Percentiles rank a stretch among this genome's conserved stretches.
phyloP scores from a whole-genome alignment of 805 yeast species.

The Candida sanyiensis region DNA sequence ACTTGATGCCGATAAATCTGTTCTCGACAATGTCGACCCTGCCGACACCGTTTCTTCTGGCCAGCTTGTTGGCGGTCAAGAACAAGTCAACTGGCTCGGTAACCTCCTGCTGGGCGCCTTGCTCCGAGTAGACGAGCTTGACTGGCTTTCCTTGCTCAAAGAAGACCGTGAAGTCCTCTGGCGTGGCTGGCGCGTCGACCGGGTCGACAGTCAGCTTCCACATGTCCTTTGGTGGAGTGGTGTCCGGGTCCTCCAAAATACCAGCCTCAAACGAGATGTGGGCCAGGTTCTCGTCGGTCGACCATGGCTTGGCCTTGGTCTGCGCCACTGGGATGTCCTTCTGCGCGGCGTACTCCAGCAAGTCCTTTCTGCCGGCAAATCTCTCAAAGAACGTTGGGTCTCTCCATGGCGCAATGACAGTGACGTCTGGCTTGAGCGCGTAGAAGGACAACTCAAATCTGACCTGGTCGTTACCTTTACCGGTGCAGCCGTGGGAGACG shows the following conservation, averaged over 20 bases:
- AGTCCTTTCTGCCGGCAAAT: conserved; percentile 97
- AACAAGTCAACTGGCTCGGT: conserved; percentile 91
- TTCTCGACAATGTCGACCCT: conserved; percentile 98
- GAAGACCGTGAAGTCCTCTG: conserved; percentile 80
- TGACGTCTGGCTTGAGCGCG: conserved; percentile 95
- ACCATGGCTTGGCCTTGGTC: conserved; percentile 99
- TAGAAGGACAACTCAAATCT: conserved; percentile 96
- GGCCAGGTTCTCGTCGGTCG: conserved; percentile 98
- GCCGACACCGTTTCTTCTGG: conserved; percentile 99
- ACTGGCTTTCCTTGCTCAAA: conserved; percentile 85
- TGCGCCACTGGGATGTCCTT: conserved; percentile 93
- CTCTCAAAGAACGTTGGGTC: conserved; percentile 89
- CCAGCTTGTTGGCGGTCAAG: conserved; percentile 87
- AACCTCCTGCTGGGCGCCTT: conserved; percentile 50
- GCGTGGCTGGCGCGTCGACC: conserved; percentile 85
- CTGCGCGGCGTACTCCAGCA: conserved; percentile 87
- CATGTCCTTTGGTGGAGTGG: conserved; percentile 99
- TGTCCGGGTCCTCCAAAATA: conserved; percentile 96
- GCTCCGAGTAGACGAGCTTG: conserved; percentile 62
- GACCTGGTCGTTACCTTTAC: conserved; percentile 99
- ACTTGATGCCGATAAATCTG: conserved; percentile 97
- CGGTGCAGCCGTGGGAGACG: conserved; percentile 98
- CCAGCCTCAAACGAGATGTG: conserved; percentile 99
- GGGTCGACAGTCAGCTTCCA: conserved; percentile 99
- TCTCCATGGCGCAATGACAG: conserved; percentile 99